phyloP scores from a whole-genome alignment of 2,329 filamentous ascomycete genomes.

The Colletotrichum zoysiae region DNA sequence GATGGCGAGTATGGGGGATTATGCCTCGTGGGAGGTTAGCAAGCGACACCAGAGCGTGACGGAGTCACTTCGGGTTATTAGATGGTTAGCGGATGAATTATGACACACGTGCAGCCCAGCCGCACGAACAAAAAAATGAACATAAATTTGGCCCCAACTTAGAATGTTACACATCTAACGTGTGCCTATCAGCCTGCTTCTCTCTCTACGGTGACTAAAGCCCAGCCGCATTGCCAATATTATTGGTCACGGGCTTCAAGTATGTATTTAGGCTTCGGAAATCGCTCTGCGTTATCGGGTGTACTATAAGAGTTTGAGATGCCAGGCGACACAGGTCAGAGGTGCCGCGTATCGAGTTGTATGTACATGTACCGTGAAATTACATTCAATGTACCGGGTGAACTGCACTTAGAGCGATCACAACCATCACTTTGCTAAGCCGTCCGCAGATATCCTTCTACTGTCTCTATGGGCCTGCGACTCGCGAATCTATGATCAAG shows the following conservation, averaged over 20 bases:
- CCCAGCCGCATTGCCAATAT: no score
- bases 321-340: no score
- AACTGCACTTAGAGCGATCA: no score
- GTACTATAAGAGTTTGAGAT: no score
- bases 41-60: constrained; percentile 32
- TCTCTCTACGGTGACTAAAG: no score
- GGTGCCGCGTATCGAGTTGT: no score
- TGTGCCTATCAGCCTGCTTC: background rate
- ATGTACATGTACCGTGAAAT: no score
- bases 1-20: constrained; percentile 26
- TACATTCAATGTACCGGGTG: no score
- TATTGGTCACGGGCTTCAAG: background rate
- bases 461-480: background rate
- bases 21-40: constrained; percentile 26
- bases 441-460: background rate
- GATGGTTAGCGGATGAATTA: constrained; percentile 38
- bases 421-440: no score
- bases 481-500: no score
- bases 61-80: constrained; percentile 36
- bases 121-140: background rate
- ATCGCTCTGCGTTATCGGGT: no score
- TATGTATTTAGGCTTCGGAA: background rate
- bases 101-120: constrained; percentile 12
- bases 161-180: background rate
- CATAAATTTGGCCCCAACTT: background rate